These are phyloP conservation scores for Aspergillus pseudoterreus DNA, from an alignment of 2,329 filamentous ascomycete genomes.

Conservation along the genomic window DNA sequence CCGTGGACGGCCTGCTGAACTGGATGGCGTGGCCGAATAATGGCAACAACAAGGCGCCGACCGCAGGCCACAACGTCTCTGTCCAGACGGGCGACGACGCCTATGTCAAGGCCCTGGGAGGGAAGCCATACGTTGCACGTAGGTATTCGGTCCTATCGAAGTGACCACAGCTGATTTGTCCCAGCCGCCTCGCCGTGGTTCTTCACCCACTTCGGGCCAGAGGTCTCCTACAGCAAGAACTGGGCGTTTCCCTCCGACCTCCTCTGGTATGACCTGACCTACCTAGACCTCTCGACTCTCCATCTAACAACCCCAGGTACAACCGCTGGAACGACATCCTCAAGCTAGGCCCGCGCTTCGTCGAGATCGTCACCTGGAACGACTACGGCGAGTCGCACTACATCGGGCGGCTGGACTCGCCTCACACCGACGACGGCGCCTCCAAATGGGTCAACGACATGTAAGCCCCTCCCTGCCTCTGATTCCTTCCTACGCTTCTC, in stretches of 20 bases:
- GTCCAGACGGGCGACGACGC: slow-evolving; percentile 37
- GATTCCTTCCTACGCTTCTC: too few relatives aligned
- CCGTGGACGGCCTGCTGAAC: slow-evolving; percentile 24
- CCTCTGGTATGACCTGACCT: slow-evolving; percentile 29
- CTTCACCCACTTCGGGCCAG: slow-evolving; percentile 47
- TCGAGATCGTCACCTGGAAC: slow-evolving; percentile 49
- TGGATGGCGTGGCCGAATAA: slow-evolving; percentile 44
- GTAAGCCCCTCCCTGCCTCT: not conserved
- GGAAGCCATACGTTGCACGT: slow-evolving; percentile 50
- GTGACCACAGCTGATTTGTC: not conserved
- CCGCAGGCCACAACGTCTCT: slow-evolving; percentile 34
- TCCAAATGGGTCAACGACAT: slow-evolving; percentile 50
- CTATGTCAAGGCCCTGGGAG: slow-evolving; percentile 29
- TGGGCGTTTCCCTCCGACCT: slow-evolving; percentile 48
- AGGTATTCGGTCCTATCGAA: slow-evolving; percentile 10
- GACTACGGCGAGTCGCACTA: slow-evolving; percentile 57
- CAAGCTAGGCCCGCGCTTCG: slow-evolving; percentile 43
- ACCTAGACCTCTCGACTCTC: too few relatives aligned
- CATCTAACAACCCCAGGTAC: slow-evolving; percentile 11
- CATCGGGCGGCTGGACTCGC: slow-evolving; percentile 42
- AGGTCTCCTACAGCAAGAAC: slow-evolving; percentile 49
- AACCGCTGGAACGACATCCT: slow-evolving; percentile 43
- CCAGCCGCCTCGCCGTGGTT: slow-evolving; percentile 48
- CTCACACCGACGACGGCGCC: slow-evolving; percentile 33
- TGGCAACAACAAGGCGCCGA: slow-evolving; percentile 48